Base-by-base conservation (phyloP, 768 basidiomycete genomes). In the Coprinopsis cinerea region DNA sequence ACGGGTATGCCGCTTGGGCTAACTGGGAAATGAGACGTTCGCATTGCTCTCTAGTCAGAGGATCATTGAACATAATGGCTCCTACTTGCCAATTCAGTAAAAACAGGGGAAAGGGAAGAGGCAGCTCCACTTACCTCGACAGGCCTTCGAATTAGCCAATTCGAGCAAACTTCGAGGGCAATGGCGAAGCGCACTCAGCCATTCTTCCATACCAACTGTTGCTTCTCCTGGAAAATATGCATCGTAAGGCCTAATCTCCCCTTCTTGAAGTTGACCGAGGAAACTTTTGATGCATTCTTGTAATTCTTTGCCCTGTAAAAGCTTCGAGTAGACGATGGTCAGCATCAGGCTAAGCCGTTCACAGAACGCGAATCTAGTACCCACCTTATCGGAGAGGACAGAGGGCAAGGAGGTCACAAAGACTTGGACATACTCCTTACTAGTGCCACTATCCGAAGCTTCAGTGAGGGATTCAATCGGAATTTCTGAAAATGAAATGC, bases 51-150 rank as follows among this genome's bases (percentile, higher is more conserved):
- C 68, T 47, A 13, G 72, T 79, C 43, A 99, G 71, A 0, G 72
- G 51, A 62, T 98, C 94, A 57, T 94, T 94, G 73, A 96, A 96
- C 92, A 97, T 96, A 65, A 96, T 89, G 2, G 95, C 94, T 46
- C 94, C 93, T 96, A 62, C 53, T 49, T 41, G 51, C 40, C 51
- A 49, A 32, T 42, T 49, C 22, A 28, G 18, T 43, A 42, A 37
- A 25, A 27, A 34, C 20, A 37, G 45, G 18, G 25, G 35, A 36
- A 17, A 24, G 41, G 30, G 44, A 59, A n/a, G 45, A 32, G 11
- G 26, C 28, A 40, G 26, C 17, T 22, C 5, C 41, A 63, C 76
- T 56, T 61, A 85, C 95, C 94, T 70, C 96, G 75, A 61, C 96
- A 99, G 20, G 96, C 96, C 67, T 92, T 94, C 9, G 93, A 96